phyloP scores from a whole-genome alignment of 805 yeast genomes.

The Ogataea thermomethanolica region DNA sequence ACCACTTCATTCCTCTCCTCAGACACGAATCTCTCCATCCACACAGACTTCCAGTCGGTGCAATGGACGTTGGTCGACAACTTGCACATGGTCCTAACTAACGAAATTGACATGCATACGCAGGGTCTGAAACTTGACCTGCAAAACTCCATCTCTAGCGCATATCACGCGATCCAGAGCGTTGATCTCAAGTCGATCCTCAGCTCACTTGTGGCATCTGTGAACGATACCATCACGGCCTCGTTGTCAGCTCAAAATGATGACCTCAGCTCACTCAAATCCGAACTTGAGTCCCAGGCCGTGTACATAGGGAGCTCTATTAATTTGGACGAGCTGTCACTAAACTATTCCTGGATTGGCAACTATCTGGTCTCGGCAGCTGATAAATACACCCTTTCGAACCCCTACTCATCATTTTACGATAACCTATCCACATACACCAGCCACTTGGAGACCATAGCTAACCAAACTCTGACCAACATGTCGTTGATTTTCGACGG shows the following conservation, averaged over 20 bases:
- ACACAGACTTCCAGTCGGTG: background rate
- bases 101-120: conserved; percentile 4
- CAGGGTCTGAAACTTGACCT: conserved; percentile 4
- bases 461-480: background rate
- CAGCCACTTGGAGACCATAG: background rate
- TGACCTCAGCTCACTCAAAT: conserved; percentile 8
- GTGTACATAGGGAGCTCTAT: conserved; percentile 15
- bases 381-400: background rate
- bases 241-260: conserved; percentile 11
- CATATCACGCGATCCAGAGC: conserved; percentile 1
- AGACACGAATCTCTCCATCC: background rate
- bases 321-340: conserved; percentile 8
- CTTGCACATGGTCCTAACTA: conserved; percentile 4
- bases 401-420: conserved; percentile 5
- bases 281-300: conserved; percentile 12
- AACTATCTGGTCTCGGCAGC: conserved; percentile 1
- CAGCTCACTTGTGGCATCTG: conserved; percentile 2
- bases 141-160: conserved; percentile 10
- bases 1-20: background rate
- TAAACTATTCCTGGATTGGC: conserved; percentile 19
- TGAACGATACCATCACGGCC: conserved; percentile 11
- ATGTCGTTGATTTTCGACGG: too few relatives aligned
- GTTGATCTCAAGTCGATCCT: conserved; percentile 5
- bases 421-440: background rate
- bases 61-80: conserved; percentile 3